Base-by-base conservation (phyloP, 208 protist species). In the Wallacemonas collosoma region DNA sequence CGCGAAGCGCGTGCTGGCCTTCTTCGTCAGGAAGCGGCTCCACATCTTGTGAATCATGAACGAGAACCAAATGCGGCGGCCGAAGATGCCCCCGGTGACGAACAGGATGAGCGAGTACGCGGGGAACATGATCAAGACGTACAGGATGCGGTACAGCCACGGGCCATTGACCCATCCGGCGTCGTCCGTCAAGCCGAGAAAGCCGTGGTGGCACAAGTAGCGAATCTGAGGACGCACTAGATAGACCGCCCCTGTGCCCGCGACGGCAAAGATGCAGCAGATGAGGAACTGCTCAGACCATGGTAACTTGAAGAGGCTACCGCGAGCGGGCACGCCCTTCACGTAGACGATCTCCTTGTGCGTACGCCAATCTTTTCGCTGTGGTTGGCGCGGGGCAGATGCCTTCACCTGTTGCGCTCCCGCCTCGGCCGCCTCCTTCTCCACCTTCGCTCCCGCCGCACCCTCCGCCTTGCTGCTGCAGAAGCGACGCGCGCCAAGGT, bases 41-140 rank as follows among this genome's bases (percentile, higher is more conserved):
- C 90, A 95, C 90, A 95, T 95, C 80, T 95, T 95, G 69, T 91
- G 85, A 68, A 95, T 86, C 90, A 95, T 95, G 45, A 93, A 93
- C n/a, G 86, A 89, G 65, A 95, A 95, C 90, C 90, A 95, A 8
- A 95, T 80, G 14, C 90, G 86, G 35, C 90, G 79, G 6, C 88
- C 88, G 75, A 95, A 95, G 61, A 90, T 35, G n/a, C 79, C 78
- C 36, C 87, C 90, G 61, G 85, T 81, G 53, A 80, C n/a, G 71
- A 93, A 89, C 6, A 95, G 80, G 47, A 95, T 82, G 39, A 88
- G 43, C 5, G 90, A 95, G 75, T 95, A 95, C 47, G 77, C 73
- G 1, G 90, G 90, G 63, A 87, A 92, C 90, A 93, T 95, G 68
- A 95, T 93, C 36, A 80, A 54, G 47, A 85, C 56, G 80, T 95